These are phyloP conservation scores for Lathyrus oleraceus DNA, from an alignment of 306 rosid genomes.

Conservation along the genomic window DNA sequence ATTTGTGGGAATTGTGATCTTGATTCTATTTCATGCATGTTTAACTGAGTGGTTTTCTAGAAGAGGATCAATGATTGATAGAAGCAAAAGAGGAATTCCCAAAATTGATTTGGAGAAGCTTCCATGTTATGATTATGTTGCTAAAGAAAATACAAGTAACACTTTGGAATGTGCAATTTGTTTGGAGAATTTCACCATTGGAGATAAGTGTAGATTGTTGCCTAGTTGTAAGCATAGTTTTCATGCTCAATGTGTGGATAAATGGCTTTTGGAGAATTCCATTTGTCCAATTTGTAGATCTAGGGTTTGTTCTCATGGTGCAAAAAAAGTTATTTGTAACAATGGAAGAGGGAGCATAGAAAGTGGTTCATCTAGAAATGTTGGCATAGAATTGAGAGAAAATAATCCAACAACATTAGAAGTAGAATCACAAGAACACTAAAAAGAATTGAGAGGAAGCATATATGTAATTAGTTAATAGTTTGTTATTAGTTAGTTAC, in stretches of 20 bases:
- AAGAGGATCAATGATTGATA: constrained; percentile 32
- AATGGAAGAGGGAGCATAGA: constrained; percentile 31
- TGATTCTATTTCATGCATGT: constrained; percentile 49
- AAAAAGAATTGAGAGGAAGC: too few species aligned
- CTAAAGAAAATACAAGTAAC: constrained; percentile 41
- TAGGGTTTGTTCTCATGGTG: constrained; percentile 33
- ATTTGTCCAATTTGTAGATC: constrained; percentile 63
- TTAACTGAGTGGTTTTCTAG: constrained; percentile 45
- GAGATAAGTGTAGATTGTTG: constrained; percentile 64
- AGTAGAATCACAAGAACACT: neutral
- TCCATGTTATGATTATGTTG: constrained; percentile 58
- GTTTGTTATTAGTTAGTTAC: too few species aligned
- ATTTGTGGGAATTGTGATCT: constrained; percentile 42
- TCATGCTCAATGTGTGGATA: constrained; percentile 63
- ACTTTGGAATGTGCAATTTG: constrained; percentile 68
- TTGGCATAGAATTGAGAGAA: constrained; percentile 26
- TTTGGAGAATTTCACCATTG: constrained; percentile 55
- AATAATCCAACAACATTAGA: constrained; percentile 15
- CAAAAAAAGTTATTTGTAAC: constrained; percentile 6
- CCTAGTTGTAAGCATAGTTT: constrained; percentile 64
- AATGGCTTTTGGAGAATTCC: constrained; percentile 60
- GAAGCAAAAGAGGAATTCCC: constrained; percentile 45
- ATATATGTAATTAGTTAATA: too few species aligned
- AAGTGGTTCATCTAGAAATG: constrained; percentile 18
- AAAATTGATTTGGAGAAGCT: constrained; percentile 58